Conservation (phyloP, 1,139 yeast genomes). For the Magnusiomyces paraingens region DNA sequence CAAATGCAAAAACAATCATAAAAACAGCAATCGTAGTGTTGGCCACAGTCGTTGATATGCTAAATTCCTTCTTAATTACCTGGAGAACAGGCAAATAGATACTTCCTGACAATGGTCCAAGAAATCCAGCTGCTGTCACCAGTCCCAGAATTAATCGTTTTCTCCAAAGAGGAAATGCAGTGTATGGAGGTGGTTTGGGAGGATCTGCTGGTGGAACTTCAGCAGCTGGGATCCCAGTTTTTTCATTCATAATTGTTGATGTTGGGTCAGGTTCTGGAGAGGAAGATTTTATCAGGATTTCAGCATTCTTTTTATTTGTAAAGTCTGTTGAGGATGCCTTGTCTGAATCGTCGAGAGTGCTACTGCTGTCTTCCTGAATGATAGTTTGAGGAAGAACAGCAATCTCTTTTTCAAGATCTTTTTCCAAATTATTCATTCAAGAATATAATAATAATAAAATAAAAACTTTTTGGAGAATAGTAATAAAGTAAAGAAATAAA, state of each 20-base stretch:
- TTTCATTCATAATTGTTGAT: too few relatives aligned
- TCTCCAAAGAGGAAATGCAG: constrained; percentile 20
- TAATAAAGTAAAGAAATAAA: too few relatives aligned
- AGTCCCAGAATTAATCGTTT: constrained; percentile 31
- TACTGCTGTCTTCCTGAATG: too few relatives aligned
- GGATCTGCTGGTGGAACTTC: background rate
- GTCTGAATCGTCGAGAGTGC: too few relatives aligned
- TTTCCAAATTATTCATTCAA: too few relatives aligned
- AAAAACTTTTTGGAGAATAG: too few relatives aligned
- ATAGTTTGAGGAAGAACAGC: too few relatives aligned
- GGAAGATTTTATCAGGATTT: background rate
- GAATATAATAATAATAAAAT: too few relatives aligned
- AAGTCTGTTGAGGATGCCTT: too few relatives aligned
- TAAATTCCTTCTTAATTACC: constrained; percentile 38
- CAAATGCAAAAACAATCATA: constrained; percentile 50
- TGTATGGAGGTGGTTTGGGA: constrained; percentile 8
- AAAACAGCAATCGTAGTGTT: constrained; percentile 57
- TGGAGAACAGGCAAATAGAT: constrained; percentile 55
- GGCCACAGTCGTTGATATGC: constrained; percentile 41
- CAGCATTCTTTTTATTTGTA: background rate
- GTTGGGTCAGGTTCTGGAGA: background rate
- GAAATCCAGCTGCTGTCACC: constrained; percentile 46
- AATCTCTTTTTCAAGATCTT: too few relatives aligned
- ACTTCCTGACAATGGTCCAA: constrained; percentile 57
- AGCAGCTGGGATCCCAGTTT: background rate